These are phyloP conservation scores for Carallia pectinifolia DNA, from an alignment of 345 rosid species.

Conservation along the genomic window DNA sequence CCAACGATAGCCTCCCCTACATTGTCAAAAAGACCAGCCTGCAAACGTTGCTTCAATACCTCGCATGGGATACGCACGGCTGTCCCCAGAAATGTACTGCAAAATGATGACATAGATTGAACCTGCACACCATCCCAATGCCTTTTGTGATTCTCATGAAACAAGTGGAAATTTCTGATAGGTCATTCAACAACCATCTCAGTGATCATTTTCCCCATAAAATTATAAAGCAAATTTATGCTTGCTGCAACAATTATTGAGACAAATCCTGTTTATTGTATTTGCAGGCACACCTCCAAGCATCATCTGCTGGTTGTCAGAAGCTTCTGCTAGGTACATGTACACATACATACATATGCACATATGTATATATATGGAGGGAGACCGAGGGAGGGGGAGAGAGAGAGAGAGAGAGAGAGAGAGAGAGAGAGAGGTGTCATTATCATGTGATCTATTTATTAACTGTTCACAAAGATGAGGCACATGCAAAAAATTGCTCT, in stretches of 20 bases:
- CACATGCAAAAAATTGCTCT: too few relatives aligned
- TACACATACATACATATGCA: not conserved
- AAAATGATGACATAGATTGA: slow-evolving; percentile 91
- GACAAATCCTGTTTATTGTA: not conserved
- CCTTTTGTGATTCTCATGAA: not conserved
- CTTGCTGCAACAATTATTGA: not conserved
- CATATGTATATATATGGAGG: too few relatives aligned
- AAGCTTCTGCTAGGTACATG: too few relatives aligned
- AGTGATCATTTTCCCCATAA: not conserved
- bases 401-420: too few relatives aligned
- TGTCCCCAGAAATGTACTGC: slow-evolving; percentile 92
- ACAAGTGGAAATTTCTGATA: not conserved
- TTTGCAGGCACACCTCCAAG: not conserved
- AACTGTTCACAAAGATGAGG: too few relatives aligned
- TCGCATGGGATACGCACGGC: slow-evolving; percentile 95
- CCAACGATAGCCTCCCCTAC: slow-evolving; percentile 90
- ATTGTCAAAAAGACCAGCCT: slow-evolving; percentile 84
- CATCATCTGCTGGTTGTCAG: not conserved
- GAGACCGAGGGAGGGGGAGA: too few relatives aligned
- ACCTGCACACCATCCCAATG: slow-evolving; percentile 46
- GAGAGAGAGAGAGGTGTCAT: too few relatives aligned
- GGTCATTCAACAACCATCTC: not conserved
- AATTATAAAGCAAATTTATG: not conserved
- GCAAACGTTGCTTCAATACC: slow-evolving; percentile 95
- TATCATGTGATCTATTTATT: too few relatives aligned